These are phyloP conservation scores for Puccinia triticina DNA, from an alignment of 1,284 basidiomycete species.

Conservation along the genomic window DNA sequence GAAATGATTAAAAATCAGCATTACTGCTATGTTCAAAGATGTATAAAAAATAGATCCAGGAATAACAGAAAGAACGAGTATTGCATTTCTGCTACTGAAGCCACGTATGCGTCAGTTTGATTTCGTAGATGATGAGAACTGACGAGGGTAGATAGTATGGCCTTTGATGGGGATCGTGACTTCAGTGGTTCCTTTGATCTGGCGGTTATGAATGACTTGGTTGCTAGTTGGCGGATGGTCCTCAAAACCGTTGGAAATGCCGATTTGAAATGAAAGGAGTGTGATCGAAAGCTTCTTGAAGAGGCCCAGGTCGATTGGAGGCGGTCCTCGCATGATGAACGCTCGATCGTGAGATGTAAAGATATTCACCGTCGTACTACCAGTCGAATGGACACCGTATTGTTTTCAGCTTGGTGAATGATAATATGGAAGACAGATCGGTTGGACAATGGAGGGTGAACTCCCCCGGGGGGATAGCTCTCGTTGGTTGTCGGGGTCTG, in stretches of 20 bases:
- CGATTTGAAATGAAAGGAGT: slow-evolving; percentile 15
- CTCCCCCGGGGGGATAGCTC: neutral
- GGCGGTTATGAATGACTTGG: slow-evolving; percentile 35
- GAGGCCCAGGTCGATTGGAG: neutral
- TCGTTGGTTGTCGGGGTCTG: neutral
- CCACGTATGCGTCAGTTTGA: too few relatives aligned
- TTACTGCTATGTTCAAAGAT: too few relatives aligned
- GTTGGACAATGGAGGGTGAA: too few relatives aligned
- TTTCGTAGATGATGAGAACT: slow-evolving; percentile 9
- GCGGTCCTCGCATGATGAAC: neutral
- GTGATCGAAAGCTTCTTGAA: slow-evolving; percentile 20
- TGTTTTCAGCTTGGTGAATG: neutral
- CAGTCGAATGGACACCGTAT: neutral
- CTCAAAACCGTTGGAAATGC: neutral
- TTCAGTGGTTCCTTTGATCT: slow-evolving; percentile 41
- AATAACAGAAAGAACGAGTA: too few relatives aligned
- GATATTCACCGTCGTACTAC: neutral
- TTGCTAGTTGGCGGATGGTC: neutral
- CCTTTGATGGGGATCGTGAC: slow-evolving; percentile 36
- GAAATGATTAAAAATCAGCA: too few relatives aligned
- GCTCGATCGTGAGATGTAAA: neutral
- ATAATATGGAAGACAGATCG: too few relatives aligned
- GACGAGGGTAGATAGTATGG: slow-evolving; percentile 44
- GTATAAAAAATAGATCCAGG: too few relatives aligned
- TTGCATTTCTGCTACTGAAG: too few relatives aligned